phyloP scores from a whole-genome alignment of 768 basidiomycete species.

The Panellus pusillus region DNA sequence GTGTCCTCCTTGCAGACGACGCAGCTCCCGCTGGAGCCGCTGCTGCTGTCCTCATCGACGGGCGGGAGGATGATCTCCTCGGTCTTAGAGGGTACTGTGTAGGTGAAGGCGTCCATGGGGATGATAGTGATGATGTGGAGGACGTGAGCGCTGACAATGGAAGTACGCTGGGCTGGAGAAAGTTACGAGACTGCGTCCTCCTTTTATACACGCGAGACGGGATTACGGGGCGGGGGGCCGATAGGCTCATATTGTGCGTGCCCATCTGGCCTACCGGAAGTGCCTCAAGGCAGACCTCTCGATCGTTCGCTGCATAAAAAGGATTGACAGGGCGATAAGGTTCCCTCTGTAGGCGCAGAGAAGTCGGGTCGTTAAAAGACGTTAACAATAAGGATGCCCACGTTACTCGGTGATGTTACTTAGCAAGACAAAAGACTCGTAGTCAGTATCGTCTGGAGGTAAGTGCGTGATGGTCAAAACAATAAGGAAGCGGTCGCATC shows the following conservation, averaged over 20 bases:
- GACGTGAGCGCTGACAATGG: not conserved
- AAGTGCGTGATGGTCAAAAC: not conserved
- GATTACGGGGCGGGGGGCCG: not conserved
- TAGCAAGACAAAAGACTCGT: constrained; percentile 4
- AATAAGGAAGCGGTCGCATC: too few species aligned
- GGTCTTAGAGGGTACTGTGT: constrained; percentile 2
- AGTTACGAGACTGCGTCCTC: not conserved
- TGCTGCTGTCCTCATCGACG: constrained; percentile 10
- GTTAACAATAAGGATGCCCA: not conserved
- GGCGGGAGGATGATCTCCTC: constrained; percentile 10
- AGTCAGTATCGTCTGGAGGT: not conserved
- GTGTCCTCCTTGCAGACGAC: constrained; percentile 13
- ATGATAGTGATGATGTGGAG: not conserved
- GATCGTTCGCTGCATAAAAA: not conserved
- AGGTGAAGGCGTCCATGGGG: constrained; percentile 17
- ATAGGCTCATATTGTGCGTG: constrained; percentile 2
- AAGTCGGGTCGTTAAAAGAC: not conserved
- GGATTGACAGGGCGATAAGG: not conserved
- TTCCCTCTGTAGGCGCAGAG: constrained; percentile 1
- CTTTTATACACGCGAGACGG: constrained; percentile 2
- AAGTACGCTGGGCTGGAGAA: not conserved
- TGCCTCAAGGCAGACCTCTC: not conserved
- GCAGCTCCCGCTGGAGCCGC: constrained; percentile 12
- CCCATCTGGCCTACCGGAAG: not conserved
- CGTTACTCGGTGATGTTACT: not conserved